phyloP scores from a whole-genome alignment of 495 filamentous ascomycete genomes.

The Geoglossum glabrum region DNA sequence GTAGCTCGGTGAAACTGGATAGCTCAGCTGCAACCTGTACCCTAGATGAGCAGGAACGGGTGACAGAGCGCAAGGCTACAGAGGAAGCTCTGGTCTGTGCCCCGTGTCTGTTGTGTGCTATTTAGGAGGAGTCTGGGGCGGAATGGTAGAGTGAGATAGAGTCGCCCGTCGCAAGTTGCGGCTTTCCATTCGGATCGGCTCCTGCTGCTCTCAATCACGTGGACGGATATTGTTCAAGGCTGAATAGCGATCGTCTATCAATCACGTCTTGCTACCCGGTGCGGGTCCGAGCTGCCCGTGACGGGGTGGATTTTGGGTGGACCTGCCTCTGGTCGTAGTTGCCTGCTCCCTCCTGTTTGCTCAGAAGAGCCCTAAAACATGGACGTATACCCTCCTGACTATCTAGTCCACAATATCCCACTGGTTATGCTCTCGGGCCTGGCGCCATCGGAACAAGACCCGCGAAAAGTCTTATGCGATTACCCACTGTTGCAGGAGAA shows the following conservation, averaged over 20 bases:
- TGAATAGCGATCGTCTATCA: not conserved
- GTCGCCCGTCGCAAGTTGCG: too few species aligned
- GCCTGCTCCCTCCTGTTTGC: not conserved
- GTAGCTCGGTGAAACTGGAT: not conserved
- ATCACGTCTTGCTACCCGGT: not conserved
- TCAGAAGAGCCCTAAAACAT: slow-evolving; percentile 25
- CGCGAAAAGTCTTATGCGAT: slow-evolving; percentile 8
- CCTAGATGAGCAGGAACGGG: not conserved
- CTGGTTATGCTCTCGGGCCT: slow-evolving; percentile 64
- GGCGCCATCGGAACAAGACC: slow-evolving; percentile 15
- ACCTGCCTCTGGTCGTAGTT: not conserved
- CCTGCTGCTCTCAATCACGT: not conserved
- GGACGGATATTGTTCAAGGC: too few species aligned
- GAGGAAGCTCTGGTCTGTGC: too few species aligned
- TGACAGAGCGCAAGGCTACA: too few species aligned
- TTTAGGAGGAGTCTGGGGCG: too few species aligned
- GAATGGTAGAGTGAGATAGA: too few species aligned
- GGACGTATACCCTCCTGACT: slow-evolving; percentile 72
- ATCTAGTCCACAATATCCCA: slow-evolving; percentile 64
- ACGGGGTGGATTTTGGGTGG: too few species aligned
- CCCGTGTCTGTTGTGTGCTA: not conserved
- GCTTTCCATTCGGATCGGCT: not conserved
- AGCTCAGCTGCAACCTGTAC: not conserved
- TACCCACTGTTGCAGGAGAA: slow-evolving; percentile 37
- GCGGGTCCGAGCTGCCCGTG: too few species aligned